Evolutionary conservation across 106 monocot species (phyloP).

Genomic region (Allium sativum): DNA sequence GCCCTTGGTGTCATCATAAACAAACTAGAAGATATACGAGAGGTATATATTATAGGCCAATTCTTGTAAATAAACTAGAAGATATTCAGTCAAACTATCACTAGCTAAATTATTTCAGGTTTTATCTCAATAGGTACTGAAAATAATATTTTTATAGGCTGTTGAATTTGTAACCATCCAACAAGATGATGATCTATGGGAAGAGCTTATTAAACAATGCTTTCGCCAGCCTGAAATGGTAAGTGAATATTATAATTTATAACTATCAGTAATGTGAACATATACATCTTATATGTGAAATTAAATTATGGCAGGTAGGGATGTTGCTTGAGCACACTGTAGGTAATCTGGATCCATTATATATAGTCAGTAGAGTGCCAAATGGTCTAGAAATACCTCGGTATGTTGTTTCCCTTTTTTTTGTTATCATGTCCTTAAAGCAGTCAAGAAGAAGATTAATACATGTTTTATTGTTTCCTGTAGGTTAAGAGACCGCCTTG

Average conservation of each 20-base stretch:
- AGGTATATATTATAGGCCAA: too few species aligned
- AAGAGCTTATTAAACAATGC: slow-evolving; percentile 78
- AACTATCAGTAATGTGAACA: too few species aligned
- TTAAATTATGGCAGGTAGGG: slow-evolving; percentile 52
- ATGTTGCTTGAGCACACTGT: slow-evolving; percentile 94
- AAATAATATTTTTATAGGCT: slow-evolving; percentile 39
- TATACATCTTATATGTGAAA: too few species aligned
- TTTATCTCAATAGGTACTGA: too few species aligned
- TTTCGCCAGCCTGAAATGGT: slow-evolving; percentile 97
- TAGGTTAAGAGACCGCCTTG: slow-evolving; percentile 91
- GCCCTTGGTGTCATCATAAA: slow-evolving; percentile 86
- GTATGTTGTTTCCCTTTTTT: slow-evolving; percentile 17
- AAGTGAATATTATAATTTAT: background rate
- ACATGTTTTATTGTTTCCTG: background rate
- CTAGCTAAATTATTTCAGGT: too few species aligned
- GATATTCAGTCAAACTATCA: slow-evolving; percentile 14
- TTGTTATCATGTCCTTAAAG: background rate
- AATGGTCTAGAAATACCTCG: slow-evolving; percentile 81
- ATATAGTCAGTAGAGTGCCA: slow-evolving; percentile 83
- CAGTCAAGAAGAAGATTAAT: background rate
- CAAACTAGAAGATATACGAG: slow-evolving; percentile 84
- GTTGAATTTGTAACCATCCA: slow-evolving; percentile 91
- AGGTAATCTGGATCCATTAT: slow-evolving; percentile 92
- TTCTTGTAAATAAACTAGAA: slow-evolving; percentile 84
- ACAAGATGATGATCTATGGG: slow-evolving; percentile 95